phyloP scores from a whole-genome alignment of 2,329 filamentous ascomycete species.

The Plenodomus tracheiphilus region DNA sequence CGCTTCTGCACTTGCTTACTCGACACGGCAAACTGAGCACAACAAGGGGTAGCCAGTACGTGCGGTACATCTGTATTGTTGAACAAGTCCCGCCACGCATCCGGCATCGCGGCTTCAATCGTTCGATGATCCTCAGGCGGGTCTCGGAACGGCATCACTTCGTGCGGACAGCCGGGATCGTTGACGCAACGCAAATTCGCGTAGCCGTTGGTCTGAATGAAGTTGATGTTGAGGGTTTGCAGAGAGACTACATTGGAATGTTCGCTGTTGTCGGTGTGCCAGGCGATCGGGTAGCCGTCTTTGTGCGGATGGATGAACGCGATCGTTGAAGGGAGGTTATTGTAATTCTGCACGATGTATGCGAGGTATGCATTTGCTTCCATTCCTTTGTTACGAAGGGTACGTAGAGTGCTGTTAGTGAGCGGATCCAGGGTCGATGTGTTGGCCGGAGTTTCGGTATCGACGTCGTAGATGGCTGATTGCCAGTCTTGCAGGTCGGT shows the following conservation, averaged over 20 bases:
- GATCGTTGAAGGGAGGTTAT: conserved; percentile 20
- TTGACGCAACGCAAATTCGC: conserved; percentile 47
- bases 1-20: conserved; percentile 29
- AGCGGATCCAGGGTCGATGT: conserved; percentile 18
- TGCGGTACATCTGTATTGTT: conserved; percentile 14
- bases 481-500: conserved; percentile 40
- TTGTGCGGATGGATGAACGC: conserved; percentile 24
- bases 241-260: conserved; percentile 8
- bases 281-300: conserved; percentile 14
- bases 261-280: conserved; percentile 12
- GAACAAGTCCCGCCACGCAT: conserved; percentile 22
- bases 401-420: conserved; percentile 18
- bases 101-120: conserved; percentile 17
- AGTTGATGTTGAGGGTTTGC: conserved; percentile 38
- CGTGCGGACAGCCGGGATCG: conserved; percentile 46
- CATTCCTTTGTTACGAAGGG: conserved; percentile 24
- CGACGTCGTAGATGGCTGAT: conserved; percentile 46
- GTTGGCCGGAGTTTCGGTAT: conserved; percentile 16
- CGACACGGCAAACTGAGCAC: conserved; percentile 44
- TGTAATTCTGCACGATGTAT: conserved; percentile 31
- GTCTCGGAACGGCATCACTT: conserved; percentile 41
- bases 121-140: conserved; percentile 15
- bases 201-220: conserved; percentile 46
- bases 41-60: conserved; percentile 52
- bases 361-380: conserved; percentile 29